These are phyloP conservation scores for Aphanomyces invadans DNA, from an alignment of 352 stramenopile species.

Conservation along the genomic window DNA sequence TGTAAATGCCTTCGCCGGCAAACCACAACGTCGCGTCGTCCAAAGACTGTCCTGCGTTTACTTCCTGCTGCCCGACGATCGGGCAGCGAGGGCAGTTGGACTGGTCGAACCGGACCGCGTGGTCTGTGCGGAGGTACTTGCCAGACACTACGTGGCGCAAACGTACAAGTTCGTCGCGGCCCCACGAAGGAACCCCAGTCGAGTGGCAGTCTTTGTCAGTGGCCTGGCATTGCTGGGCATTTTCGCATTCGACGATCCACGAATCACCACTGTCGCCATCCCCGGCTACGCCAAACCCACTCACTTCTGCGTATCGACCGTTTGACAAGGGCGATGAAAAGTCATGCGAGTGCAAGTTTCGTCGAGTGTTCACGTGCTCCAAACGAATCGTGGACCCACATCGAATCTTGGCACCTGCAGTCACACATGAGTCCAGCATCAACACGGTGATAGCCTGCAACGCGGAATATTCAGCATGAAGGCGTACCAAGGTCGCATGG, in stretches of 20 bases:
- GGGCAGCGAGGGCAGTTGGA: slow-evolving; percentile 72
- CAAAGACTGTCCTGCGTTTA: slow-evolving; percentile 46
- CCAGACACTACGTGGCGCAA: slow-evolving; percentile 50
- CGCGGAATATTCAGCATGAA: not conserved
- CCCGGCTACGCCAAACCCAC: slow-evolving; percentile 67
- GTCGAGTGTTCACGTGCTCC: slow-evolving; percentile 63
- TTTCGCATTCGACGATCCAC: slow-evolving; percentile 70
- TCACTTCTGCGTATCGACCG: slow-evolving; percentile 54
- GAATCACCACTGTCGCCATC: slow-evolving; percentile 62
- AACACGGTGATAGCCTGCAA: too few relatives aligned
- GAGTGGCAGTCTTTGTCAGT: slow-evolving; percentile 53
- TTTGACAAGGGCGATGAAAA: slow-evolving; percentile 58
- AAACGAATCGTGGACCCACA: slow-evolving; percentile 61
- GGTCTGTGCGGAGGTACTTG: slow-evolving; percentile 45
- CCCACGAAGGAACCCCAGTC: slow-evolving; percentile 50
- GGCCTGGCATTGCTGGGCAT: slow-evolving; percentile 62
- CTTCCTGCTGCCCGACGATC: slow-evolving; percentile 82
- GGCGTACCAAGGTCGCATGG: slow-evolving; percentile 36
- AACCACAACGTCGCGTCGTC: slow-evolving; percentile 64
- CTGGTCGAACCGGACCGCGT: slow-evolving; percentile 54
- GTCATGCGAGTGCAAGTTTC: slow-evolving; percentile 73
- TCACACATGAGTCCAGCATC: not conserved
- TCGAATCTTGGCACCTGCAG: slow-evolving; percentile 42
- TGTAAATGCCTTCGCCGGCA: slow-evolving; percentile 75
- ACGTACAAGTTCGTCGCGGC: slow-evolving; percentile 61